phyloP scores from a whole-genome alignment of 2,329 filamentous ascomycete genomes.

The Aspergillus quadricinctus region DNA sequence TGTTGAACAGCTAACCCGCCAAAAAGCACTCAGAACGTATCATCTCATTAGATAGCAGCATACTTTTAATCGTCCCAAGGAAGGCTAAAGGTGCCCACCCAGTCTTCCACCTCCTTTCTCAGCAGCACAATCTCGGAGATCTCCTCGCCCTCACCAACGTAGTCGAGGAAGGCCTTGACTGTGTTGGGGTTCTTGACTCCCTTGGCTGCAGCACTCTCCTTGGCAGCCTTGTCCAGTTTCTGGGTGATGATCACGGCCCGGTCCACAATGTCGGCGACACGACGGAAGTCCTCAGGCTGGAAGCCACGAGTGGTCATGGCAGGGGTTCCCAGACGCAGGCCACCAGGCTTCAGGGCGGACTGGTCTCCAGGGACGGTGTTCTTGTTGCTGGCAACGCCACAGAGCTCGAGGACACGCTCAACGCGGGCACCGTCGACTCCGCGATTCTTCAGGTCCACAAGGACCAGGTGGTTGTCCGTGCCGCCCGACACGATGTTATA shows the following conservation, averaged over 20 bases:
- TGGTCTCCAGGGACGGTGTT: constrained; percentile 96
- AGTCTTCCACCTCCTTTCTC: constrained; percentile 83
- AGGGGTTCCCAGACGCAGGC: constrained; percentile 88
- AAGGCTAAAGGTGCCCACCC: constrained; percentile 87
- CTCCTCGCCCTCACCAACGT: constrained; percentile 74
- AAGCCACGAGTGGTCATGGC: constrained; percentile 99
- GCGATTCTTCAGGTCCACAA: constrained; percentile 85
- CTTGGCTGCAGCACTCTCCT: constrained; percentile 71
- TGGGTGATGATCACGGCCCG: constrained; percentile 74
- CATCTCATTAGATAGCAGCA: constrained; percentile 1
- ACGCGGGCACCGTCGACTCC: constrained; percentile 86
- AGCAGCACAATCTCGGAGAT: constrained; percentile 78
- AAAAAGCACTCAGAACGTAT: not conserved
- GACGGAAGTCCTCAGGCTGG: constrained; percentile 77
- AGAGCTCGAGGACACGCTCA: constrained; percentile 83
- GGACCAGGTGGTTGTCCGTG: constrained; percentile 96
- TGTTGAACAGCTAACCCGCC: not conserved
- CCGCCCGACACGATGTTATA: constrained; percentile 95
- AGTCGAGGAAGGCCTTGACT: constrained; percentile 96
- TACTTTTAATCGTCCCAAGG: constrained; percentile 59
- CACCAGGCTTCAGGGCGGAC: constrained; percentile 87
- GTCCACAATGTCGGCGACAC: constrained; percentile 81
- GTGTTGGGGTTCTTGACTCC: constrained; percentile 96
- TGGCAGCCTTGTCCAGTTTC: constrained; percentile 63
- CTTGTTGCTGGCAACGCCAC: constrained; percentile 97